Percentiles rank a stretch among this genome's conserved stretches.
These are phyloP conservation scores for Botrytis fragariae DNA, from an alignment of 2,329 filamentous ascomycete species.

Conservation along the genomic window DNA sequence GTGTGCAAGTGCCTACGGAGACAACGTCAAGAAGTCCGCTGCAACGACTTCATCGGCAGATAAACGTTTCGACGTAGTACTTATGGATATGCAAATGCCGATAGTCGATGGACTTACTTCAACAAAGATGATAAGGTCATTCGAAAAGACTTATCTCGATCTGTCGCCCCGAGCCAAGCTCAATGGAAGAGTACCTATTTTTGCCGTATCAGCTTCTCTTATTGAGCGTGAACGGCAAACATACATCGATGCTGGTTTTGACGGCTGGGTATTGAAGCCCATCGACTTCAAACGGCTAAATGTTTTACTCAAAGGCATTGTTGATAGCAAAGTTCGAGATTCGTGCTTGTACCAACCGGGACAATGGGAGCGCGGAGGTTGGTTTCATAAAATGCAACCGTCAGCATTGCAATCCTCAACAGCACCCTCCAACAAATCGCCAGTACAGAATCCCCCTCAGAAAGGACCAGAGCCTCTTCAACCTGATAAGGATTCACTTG, in stretches of 20 bases:
- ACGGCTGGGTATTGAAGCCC: constrained; percentile 88
- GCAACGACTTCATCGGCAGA: not conserved
- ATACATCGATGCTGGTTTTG: constrained; percentile 78
- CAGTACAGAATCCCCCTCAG: constrained; percentile 9
- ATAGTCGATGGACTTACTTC: constrained; percentile 82
- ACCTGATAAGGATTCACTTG: constrained; percentile 2
- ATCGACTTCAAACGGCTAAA: constrained; percentile 77
- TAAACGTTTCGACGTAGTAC: constrained; percentile 67
- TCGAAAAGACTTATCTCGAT: constrained; percentile 55
- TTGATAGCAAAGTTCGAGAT: constrained; percentile 55
- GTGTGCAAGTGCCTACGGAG: constrained; percentile 68
- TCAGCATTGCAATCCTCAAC: constrained; percentile 16
- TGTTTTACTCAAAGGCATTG: constrained; percentile 66
- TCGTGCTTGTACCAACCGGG: constrained; percentile 68
- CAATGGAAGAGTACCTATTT: constrained; percentile 72
- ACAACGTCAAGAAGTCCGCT: constrained; percentile 45
- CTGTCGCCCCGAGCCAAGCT: constrained; percentile 58
- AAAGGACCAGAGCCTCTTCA: constrained; percentile 2
- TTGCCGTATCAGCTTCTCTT: constrained; percentile 83
- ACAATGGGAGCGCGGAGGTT: constrained; percentile 81
- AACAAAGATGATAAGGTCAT: constrained; percentile 77
- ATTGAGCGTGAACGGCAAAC: constrained; percentile 64
- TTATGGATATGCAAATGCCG: constrained; percentile 98
- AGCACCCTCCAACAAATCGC: constrained; percentile 7
- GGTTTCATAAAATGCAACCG: constrained; percentile 54